Conservation (phyloP, 1,139 yeast genomes). For the Yamadazyma siamensis region DNA sequence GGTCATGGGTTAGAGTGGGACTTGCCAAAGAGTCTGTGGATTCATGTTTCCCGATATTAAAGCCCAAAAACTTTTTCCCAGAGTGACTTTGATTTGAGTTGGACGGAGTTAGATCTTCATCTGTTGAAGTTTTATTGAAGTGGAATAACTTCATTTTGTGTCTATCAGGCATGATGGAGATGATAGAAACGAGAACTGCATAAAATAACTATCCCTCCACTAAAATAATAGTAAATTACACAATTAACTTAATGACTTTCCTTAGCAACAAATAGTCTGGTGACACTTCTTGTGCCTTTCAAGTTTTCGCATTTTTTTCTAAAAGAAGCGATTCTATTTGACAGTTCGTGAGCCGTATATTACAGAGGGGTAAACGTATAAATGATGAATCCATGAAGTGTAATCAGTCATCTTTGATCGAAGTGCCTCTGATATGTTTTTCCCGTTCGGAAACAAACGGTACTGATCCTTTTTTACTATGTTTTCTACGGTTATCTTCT, state of each 20-base stretch:
- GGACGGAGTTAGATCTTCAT: slow-evolving; percentile 31
- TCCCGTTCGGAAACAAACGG: slow-evolving; percentile 70
- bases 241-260: no score
- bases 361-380: not conserved
- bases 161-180: slow-evolving; percentile 41
- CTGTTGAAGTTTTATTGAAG: slow-evolving; percentile 24
- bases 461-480: slow-evolving; percentile 66
- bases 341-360: not conserved
- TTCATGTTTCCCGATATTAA: slow-evolving; percentile 39
- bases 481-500: slow-evolving; percentile 78
- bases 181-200: not conserved
- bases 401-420: slow-evolving; percentile 46
- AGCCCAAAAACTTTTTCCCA: slow-evolving; percentile 31
- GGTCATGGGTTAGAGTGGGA: slow-evolving; percentile 27
- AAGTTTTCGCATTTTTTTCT: no score
- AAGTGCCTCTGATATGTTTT: slow-evolving; percentile 83
- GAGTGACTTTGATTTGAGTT: slow-evolving; percentile 32
- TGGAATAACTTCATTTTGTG: slow-evolving; percentile 43
- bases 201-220: not conserved
- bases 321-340: slow-evolving; percentile 1
- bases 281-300: no score
- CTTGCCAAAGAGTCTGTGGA: slow-evolving; percentile 33
- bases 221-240: no score
- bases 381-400: no score
- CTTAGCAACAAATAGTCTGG: no score